Base-by-base conservation (phyloP, 805 yeast genomes). In the Yarrowia sp. region DNA sequence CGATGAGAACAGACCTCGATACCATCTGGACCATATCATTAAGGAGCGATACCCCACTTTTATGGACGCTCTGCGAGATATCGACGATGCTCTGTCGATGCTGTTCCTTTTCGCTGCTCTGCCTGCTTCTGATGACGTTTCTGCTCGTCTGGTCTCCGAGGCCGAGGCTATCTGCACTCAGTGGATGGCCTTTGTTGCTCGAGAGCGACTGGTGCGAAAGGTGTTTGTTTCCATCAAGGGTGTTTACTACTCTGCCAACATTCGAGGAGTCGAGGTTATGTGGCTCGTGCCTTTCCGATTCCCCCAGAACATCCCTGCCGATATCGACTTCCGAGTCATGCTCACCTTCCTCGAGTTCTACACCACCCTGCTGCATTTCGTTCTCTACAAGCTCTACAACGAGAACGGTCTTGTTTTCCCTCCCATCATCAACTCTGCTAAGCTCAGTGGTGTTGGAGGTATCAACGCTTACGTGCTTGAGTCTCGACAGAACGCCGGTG, bases 271-370 rank as follows among this genome's bases (percentile, higher is more conserved):
- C 78, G 97, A 91, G 72, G 84, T 95, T 55, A 86, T 94, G 79
- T 95, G 99, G 99, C 86, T 95, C 69, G 96, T 92, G 56, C 99
- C 99, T 30, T 95, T 89, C 85, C 95, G 92, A 79, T 95, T 93
- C 82, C 97, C 99, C 19, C 96, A 94, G 78, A 90, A 90, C 78
- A 89, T 95, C 72, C 98, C 99, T 56, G 80, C 89, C 53, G 98
- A 95, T 78, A 87, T 95, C 69, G 99, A 95, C 80, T 94, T 95
- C 83, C 86, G 95, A 79, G 92, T 95, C 81, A 95, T 95, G 99
- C 83, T 92, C 75, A 94, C 98, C 0, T 95, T 95, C 80, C 84
- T 95, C 76, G 99, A 95, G 80, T 93, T 95, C 79, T 95, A 95
- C 81, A 88, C 97, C 19, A 94, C 98, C 33, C 80, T 95, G 73